Evolutionary conservation across 441 rosid genomes (phyloP), one percentile per base, ranked within the genome.

Genomic region (Pelargonium fulgidum): DNA sequence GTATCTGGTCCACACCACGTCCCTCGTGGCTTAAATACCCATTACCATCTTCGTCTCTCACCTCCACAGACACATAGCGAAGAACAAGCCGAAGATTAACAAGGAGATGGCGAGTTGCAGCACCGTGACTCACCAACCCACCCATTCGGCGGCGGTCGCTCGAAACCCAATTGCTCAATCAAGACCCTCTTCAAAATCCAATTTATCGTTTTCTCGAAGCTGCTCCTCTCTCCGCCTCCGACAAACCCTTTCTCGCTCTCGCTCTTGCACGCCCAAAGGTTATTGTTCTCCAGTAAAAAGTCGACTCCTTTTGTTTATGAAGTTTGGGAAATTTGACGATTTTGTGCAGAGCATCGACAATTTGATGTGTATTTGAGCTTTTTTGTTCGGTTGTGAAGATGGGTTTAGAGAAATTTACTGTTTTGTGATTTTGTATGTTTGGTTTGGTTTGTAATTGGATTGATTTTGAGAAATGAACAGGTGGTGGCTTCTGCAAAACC

Each of bases 401-500:
- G 59, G 59, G 59, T 52, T 52, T 10, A 5, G 59, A 19, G 22
- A 52, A 14, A 14, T 14, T 52, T 7, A 52, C 17, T 52, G 59
- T 52, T 52, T 52, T 52, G 59, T n/a, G 9, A 52, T 52, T 52
- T 52, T 52, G 17, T 52, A 14, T 52, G 11, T 52, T 5, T 52
- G 59, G 59, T 16, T 52, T 52, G 20, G 7, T 52, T 52, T 7
- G 59, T 52, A 52, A 52, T 52, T 52, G 59, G 20, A 8, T 52
- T 52, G 59, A 4, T 52, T 52, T 52, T 50, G 20, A 52, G 56
- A n/a, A 52, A 52, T 14, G 20, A n/a, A n/a, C 59, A 52, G 59
- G 59, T 52, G 59, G 59, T 52, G 59, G 59, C 59, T 4, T 52
- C 20, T 52, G 59, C 59, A 16, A 52, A 52, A 52, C 59, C 22